Percentiles rank a stretch among this genome's conserved stretches.
Conservation (phyloP, 148 eudicot species). For the Rhododendron williamsianum region DNA sequence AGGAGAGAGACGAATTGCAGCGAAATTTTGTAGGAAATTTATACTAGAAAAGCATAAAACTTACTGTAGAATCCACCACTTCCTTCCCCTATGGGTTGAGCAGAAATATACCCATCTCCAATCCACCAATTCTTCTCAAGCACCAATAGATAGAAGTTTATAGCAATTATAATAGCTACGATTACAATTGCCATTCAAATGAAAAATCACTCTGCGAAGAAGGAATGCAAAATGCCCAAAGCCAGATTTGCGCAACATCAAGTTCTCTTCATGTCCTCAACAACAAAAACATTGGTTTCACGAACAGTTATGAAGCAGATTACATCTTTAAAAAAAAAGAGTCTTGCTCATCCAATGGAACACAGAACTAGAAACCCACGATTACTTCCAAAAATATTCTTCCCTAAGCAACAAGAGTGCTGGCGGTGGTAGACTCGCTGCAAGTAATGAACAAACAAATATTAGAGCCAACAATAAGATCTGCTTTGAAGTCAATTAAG, state of each 20-base stretch:
- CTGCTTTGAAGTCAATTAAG: background rate
- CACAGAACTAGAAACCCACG: background rate
- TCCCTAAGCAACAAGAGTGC: slow-evolving; percentile 23
- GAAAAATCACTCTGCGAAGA: background rate
- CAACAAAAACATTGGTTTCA: background rate
- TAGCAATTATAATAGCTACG: background rate
- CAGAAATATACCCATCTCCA: background rate
- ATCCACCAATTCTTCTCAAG: background rate
- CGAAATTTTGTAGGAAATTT: background rate
- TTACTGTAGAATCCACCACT: background rate
- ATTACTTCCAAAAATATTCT: background rate
- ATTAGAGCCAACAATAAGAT: background rate
- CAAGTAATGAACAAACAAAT: background rate
- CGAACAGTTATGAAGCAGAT: background rate
- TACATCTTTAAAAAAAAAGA: background rate
- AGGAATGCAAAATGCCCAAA: background rate
- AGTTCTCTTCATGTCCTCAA: background rate
- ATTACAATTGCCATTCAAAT: background rate
- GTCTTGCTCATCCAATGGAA: background rate
- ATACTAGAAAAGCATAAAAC: background rate
- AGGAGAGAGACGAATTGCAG: background rate
- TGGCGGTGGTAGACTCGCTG: slow-evolving; percentile 26
- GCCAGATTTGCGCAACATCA: background rate
- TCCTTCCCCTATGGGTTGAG: background rate
- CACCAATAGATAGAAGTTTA: background rate